phyloP scores from a whole-genome alignment of 331 rosid species.

The Quercus phellos region DNA sequence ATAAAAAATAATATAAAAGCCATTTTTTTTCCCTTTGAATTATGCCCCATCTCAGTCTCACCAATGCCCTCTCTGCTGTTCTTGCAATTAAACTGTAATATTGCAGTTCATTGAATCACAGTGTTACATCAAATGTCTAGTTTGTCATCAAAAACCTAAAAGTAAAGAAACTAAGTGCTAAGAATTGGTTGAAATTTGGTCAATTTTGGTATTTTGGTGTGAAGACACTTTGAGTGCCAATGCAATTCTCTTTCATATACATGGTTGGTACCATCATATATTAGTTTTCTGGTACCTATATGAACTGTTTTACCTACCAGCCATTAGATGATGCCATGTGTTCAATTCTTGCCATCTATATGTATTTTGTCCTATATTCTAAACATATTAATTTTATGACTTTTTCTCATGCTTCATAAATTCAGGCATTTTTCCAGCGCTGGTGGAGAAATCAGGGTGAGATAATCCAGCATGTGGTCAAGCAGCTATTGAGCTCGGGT shows the following conservation, averaged over 20 bases:
- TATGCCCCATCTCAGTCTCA: background rate
- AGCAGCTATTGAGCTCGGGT: slow-evolving; percentile 66
- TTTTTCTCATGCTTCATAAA: background rate
- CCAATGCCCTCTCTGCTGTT: background rate
- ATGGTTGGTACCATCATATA: background rate
- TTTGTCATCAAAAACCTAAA: background rate
- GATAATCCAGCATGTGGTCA: slow-evolving; percentile 41
- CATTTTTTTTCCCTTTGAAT: background rate
- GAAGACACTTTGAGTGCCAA: background rate
- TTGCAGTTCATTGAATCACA: background rate
- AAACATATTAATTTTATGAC: background rate
- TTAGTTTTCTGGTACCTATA: background rate
- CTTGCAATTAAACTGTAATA: background rate
- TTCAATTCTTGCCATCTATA: background rate
- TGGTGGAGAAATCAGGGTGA: slow-evolving; percentile 88
- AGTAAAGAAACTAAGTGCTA: background rate
- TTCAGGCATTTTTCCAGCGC: slow-evolving; percentile 70
- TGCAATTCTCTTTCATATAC: background rate
- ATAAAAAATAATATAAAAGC: background rate
- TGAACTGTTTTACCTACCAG: background rate
- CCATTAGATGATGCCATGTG: background rate
- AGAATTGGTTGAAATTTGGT: background rate
- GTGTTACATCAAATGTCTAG: background rate
- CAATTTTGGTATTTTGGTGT: background rate
- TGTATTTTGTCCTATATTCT: slow-evolving; percentile 3